These are phyloP conservation scores for Gentiana dahurica DNA, from an alignment of 257 asterid genomes.

Conservation along the genomic window DNA sequence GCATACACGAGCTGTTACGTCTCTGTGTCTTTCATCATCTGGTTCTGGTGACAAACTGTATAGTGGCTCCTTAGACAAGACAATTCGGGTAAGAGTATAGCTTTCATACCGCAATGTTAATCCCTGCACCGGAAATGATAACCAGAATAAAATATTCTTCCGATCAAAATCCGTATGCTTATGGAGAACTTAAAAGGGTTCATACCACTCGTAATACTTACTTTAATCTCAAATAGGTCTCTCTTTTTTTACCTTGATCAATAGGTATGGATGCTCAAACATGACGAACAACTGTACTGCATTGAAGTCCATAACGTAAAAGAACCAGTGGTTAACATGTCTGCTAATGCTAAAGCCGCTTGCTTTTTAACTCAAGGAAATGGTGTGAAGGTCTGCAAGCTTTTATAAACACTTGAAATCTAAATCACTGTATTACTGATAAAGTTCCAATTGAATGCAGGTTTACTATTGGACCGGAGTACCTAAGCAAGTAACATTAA, in stretches of 20 bases:
- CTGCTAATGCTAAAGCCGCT: constrained; percentile 43
- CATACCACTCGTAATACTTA: no score
- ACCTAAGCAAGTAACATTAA: constrained; percentile 47
- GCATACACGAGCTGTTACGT: constrained; percentile 63
- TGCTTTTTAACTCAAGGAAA: constrained; percentile 59
- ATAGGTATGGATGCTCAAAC: constrained; percentile 73
- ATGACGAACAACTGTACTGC: constrained; percentile 51
- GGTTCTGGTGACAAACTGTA: constrained; percentile 42
- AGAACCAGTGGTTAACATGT: constrained; percentile 45
- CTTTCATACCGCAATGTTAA: not conserved
- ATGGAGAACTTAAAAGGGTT: no score
- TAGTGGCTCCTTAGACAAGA: constrained; percentile 76
- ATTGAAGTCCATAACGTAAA: constrained; percentile 67
- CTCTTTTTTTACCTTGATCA: not conserved
- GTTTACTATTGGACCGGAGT: constrained; percentile 69
- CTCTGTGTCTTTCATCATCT: constrained; percentile 49
- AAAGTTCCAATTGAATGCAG: constrained; percentile 20
- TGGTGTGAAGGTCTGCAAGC: constrained; percentile 53
- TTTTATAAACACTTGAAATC: no score
- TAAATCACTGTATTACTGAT: no score
- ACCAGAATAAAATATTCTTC: no score
- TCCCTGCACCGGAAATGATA: no score
- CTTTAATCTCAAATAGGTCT: not conserved
- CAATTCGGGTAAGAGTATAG: constrained; percentile 44
- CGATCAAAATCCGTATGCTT: no score